phyloP scores from a whole-genome alignment of 2,329 filamentous ascomycete genomes.

The Penicillium sp. region DNA sequence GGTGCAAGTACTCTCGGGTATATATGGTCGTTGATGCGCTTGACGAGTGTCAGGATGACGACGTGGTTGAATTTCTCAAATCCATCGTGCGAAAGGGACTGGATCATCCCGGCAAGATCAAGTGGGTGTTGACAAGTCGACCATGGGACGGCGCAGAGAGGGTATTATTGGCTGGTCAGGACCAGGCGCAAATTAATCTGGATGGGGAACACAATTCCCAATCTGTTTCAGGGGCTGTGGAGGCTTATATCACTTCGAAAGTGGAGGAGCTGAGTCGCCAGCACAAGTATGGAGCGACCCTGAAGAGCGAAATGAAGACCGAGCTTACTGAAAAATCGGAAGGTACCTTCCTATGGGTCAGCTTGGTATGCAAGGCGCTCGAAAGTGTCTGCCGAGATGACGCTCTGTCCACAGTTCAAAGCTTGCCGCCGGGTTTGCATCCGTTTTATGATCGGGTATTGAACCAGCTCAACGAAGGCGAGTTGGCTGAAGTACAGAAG shows the following conservation, averaged over 20 bases:
- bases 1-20: conserved; percentile 10
- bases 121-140: conserved; percentile 34
- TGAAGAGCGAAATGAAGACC: conserved; percentile 5
- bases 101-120: conserved; percentile 22
- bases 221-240: conserved; percentile 20
- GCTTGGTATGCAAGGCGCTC: conserved; percentile 30
- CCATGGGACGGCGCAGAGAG: conserved; percentile 26
- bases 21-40: conserved; percentile 32
- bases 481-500: conserved; percentile 13
- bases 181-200: conserved; percentile 18
- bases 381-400: conserved; percentile 12
- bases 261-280: conserved; percentile 20
- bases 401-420: conserved; percentile 13
- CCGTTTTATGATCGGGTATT: conserved; percentile 28
- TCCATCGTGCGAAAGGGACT: conserved; percentile 21
- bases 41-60: conserved; percentile 28
- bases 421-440: conserved; percentile 24
- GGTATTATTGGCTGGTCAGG: conserved; percentile 23
- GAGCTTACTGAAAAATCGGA: conserved; percentile 21
- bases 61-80: conserved; percentile 15
- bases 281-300: conserved; percentile 10
- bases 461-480: conserved; percentile 18
- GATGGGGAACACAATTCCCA: conserved; percentile 16
- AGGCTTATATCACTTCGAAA: conserved; percentile 23
- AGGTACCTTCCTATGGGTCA: conserved; percentile 31